A percentile compares a stretch with the other conserved stretches of the same genome.
Conservation (phyloP, 2,329 filamentous ascomycete genomes). For the Neofusicoccum ribis region DNA sequence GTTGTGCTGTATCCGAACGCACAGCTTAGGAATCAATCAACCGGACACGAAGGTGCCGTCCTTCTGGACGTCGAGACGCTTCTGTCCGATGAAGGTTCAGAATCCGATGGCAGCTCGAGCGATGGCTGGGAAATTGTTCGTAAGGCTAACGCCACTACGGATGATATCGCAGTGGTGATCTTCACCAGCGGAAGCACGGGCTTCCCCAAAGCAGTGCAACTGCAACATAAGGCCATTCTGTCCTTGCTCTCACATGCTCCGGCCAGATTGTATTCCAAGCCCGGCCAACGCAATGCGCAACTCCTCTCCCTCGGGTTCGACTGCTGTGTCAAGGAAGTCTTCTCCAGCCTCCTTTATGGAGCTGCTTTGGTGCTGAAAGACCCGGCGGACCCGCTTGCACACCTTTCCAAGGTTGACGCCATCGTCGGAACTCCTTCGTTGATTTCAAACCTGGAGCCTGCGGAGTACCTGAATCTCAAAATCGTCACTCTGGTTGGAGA, state of each 20-base stretch:
- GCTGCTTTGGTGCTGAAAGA: conserved; percentile 20
- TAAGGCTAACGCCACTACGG: background rate
- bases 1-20: conserved; percentile 7
- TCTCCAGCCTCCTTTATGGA: conserved; percentile 20
- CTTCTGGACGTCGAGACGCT: background rate
- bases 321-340: conserved; percentile 21
- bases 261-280: conserved; percentile 15
- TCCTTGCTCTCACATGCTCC: conserved; percentile 15
- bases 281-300: conserved; percentile 19
- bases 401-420: conserved; percentile 15
- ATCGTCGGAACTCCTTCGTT: conserved; percentile 18
- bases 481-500: conserved; percentile 16
- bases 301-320: conserved; percentile 21
- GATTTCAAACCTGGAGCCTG: conserved; percentile 6
- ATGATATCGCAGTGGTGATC: conserved; percentile 11
- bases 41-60: background rate
- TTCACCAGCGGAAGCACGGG: conserved; percentile 21
- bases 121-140: background rate
- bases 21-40: background rate
- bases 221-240: conserved; percentile 16
- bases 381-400: conserved; percentile 10
- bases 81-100: background rate
- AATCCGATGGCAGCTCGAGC: background rate
- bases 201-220: conserved; percentile 15
- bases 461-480: conserved; percentile 9